phyloP scores from a whole-genome alignment of 768 basidiomycete species.

The Exidia glandulosa region DNA sequence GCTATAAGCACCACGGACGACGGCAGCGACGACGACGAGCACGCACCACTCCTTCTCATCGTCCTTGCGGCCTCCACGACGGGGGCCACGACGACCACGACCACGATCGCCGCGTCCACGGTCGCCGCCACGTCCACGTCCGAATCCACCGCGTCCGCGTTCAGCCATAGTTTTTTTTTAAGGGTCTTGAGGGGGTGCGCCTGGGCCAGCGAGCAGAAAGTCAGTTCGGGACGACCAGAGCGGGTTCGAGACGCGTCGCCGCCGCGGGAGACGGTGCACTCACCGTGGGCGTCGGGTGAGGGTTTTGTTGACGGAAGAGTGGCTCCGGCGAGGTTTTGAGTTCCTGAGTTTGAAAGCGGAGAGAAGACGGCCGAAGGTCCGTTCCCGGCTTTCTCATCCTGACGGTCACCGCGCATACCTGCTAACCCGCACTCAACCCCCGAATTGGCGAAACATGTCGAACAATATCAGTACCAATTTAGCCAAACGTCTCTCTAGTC shows the following conservation, averaged over 20 bases:
- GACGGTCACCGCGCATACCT: background rate
- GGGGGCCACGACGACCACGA: conserved; percentile 63
- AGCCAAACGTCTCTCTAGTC: conserved; percentile 76
- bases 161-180: conserved; percentile 54
- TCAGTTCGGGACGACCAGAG: no score
- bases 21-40: background rate
- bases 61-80: conserved; percentile 96
- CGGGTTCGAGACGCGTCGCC: no score
- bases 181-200: background rate
- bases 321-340: background rate
- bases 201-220: no score
- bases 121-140: conserved; percentile 61
- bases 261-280: background rate
- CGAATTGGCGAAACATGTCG: conserved; percentile 87
- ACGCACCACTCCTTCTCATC: conserved; percentile 99
- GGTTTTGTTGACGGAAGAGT: background rate
- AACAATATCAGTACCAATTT: conserved; percentile 60
- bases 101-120: conserved; percentile 34
- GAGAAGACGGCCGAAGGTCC: background rate
- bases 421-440: conserved; percentile 22
- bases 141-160: conserved; percentile 86
- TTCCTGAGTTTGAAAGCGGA: background rate
- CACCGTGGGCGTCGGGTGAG: background rate
- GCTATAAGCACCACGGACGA: background rate
- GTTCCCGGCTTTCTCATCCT: background rate